These are phyloP conservation scores for Schizopora paradoxa DNA, from an alignment of 1,284 basidiomycete species.

Conservation along the genomic window DNA sequence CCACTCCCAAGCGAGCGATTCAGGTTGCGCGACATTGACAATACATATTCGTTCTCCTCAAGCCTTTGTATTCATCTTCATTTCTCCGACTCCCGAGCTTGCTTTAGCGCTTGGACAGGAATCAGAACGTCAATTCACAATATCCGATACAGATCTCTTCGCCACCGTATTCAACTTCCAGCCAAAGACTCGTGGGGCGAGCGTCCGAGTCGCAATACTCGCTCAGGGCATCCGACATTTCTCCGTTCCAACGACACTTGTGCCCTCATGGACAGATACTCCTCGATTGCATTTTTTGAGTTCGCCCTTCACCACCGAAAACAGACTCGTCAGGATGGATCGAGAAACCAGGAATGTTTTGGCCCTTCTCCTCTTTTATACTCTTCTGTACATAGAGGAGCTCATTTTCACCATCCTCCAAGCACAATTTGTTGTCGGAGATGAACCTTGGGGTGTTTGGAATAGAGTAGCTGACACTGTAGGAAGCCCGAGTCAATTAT, in stretches of 20 bases:
- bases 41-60: conserved; percentile 49
- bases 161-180: conserved; percentile 32
- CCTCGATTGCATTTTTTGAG: conserved; percentile 19
- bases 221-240: background rate
- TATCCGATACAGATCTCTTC: conserved; percentile 33
- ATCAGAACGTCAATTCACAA: conserved; percentile 32
- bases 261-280: background rate
- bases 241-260: background rate
- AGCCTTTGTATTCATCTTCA: conserved; percentile 49
- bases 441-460: conserved; percentile 50
- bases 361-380: conserved; percentile 21
- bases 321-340: no score
- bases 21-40: conserved; percentile 24
- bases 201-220: background rate
- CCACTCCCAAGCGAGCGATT: conserved; percentile 4
- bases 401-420: conserved; percentile 31
- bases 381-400: conserved; percentile 34
- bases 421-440: conserved; percentile 40
- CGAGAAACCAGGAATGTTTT: no score
- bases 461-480: conserved; percentile 20
- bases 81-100: conserved; percentile 39
- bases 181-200: no score
- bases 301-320: conserved; percentile 19
- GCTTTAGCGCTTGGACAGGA: conserved; percentile 34
- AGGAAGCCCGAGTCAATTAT: no score